phyloP scores from a whole-genome alignment of 768 basidiomycete species.

The Pulveroboletus sp. region DNA sequence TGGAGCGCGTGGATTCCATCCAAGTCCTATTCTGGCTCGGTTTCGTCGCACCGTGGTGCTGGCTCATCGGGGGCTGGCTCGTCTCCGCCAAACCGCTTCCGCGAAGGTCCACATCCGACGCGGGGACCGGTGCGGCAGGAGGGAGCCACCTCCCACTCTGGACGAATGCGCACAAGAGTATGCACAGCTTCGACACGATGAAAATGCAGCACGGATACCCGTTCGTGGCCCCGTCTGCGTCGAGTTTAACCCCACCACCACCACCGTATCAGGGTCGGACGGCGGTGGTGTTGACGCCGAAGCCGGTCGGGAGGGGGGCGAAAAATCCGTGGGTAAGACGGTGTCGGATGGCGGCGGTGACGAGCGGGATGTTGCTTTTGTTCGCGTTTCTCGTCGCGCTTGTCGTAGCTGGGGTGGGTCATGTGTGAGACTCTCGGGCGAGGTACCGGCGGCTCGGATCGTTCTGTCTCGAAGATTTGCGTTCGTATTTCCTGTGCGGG shows the following conservation, averaged over 20 bases:
- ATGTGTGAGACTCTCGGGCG: not conserved
- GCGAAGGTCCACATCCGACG: constrained; percentile 21
- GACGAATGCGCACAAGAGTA: constrained; percentile 40
- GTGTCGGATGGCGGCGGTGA: constrained; percentile 59
- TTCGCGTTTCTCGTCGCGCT: constrained; percentile 50
- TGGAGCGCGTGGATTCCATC: constrained; percentile 31
- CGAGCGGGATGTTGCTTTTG: constrained; percentile 48
- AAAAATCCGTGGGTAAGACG: constrained; percentile 39
- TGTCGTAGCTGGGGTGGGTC: constrained; percentile 29
- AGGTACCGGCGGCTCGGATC: not conserved
- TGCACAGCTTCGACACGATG: constrained; percentile 41
- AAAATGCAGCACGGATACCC: constrained; percentile 52
- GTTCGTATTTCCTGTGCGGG: not conserved
- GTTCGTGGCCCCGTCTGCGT: constrained; percentile 50
- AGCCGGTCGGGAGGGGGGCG: constrained; percentile 14
- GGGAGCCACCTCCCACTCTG: constrained; percentile 30
- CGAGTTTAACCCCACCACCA: constrained; percentile 29
- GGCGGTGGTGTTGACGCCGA: constrained; percentile 18
- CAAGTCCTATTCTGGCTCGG: constrained; percentile 73
- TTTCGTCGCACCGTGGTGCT: constrained; percentile 68
- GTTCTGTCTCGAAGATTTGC: not conserved
- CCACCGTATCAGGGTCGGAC: constrained; percentile 22
- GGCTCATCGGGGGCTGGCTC: constrained; percentile 77
- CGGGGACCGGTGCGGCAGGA: constrained; percentile 40
- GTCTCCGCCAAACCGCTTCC: constrained; percentile 22